Evolutionary conservation across 768 basidiomycete species (phyloP), one percentile per base, ranked within the genome.

Genomic region (Gymnopilus dilepis): DNA sequence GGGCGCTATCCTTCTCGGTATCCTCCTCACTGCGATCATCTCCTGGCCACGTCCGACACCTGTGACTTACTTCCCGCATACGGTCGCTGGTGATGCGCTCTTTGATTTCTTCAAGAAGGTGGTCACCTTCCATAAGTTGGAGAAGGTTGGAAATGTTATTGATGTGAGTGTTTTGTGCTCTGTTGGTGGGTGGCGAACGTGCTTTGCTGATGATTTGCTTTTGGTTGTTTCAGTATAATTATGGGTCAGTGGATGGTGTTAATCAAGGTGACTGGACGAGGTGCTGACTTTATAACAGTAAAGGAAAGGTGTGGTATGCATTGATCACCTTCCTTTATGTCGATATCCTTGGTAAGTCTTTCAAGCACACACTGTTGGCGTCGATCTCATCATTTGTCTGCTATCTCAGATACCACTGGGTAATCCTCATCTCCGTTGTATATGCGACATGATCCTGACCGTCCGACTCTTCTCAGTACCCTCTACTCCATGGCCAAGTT

Each of bases 401-500:
- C 63, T 12, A 28, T 21, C 6, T 9, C 34, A 82, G 82, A 84
- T 71, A 84, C 82, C 62, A 84, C 83, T 62, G 83, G 81, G 78
- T 80, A 72, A 64, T 62, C 30, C 34, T 11, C 15, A 26, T 15
- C 30, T 30, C 28, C 34, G 42, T 38, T 19, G 2, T 1, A 17
- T 17, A 24, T 15, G 31, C 21, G 28, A 12, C 22, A 51, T 21
- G 33, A 53, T 34, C 19, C 41, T 58, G 13, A 56, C 48, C 58
- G 33, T 56, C n/a, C n/a, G 31, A 45, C 76, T 80, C 77, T 4
- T 22, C 28, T 82, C 57, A 89, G 93, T 69, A 94, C 93, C 8
- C 78, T 95, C 4, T 94, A 94, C 72, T 90, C 93, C 38, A 94
- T 95, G 93, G 91, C 92, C 56, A 93, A 91, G 72, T 94, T 94